Conservation (phyloP, 179 eudicot genomes). For the Silene coronaria region DNA sequence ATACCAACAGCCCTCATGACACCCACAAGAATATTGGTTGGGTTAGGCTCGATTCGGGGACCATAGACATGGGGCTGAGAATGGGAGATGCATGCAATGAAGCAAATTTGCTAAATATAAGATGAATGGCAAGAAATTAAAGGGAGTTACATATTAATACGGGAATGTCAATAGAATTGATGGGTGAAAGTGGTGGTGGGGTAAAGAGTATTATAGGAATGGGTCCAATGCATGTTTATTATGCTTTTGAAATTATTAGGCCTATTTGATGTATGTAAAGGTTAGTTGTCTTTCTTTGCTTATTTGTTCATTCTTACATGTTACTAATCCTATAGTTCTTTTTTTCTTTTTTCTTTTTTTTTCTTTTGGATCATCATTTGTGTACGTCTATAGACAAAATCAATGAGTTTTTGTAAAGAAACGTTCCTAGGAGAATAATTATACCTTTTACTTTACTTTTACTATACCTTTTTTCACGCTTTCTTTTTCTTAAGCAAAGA, state of each 20-base stretch:
- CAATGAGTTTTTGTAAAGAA: slow-evolving; percentile 16
- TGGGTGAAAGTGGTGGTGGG: slow-evolving; percentile 10
- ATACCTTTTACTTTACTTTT: slow-evolving; percentile 12
- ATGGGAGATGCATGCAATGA: slow-evolving; percentile 13
- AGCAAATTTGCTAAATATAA: no score
- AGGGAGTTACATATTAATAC: not conserved
- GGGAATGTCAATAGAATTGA: slow-evolving; percentile 22
- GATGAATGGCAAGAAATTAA: slow-evolving; percentile 8
- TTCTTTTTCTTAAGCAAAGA: not conserved
- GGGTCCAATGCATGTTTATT: slow-evolving; percentile 14
- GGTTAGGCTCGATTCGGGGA: not conserved
- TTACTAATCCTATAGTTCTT: slow-evolving; percentile 13
- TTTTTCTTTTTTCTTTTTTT: no score
- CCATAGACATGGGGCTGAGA: slow-evolving; percentile 8
- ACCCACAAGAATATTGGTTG: not conserved
- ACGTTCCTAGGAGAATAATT: slow-evolving; percentile 10
- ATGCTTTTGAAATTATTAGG: slow-evolving; percentile 10
- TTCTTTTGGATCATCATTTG: not conserved
- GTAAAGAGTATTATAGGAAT: not conserved
- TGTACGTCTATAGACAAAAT: slow-evolving; percentile 7
- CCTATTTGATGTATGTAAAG: slow-evolving; percentile 9
- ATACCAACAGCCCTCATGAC: slow-evolving; percentile 29
- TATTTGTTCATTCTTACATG: slow-evolving; percentile 23
- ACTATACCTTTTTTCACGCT: not conserved
- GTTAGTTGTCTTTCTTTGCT: not conserved